Percentiles rank a stretch among this genome's conserved stretches.
Evolutionary conservation across 805 yeast genomes (phyloP).

Genomic region (Wickerhamiella galacta): DNA sequence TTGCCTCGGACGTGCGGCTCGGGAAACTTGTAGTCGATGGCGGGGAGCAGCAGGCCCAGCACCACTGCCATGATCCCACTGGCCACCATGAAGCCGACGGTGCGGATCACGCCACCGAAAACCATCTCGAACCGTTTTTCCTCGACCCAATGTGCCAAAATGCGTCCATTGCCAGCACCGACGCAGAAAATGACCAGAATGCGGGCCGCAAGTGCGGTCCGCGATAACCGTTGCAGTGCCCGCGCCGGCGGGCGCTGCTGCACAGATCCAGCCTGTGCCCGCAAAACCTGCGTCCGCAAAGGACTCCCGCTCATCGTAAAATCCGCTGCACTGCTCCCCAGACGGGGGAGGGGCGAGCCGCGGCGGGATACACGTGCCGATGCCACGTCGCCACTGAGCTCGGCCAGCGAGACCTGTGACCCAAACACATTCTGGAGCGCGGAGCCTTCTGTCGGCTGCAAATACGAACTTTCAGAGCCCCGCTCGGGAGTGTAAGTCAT

Average conservation of each 20-base stretch:
- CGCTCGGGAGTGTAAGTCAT: not conserved
- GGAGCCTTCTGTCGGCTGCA: conserved; percentile 2
- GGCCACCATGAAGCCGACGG: conserved; percentile 11
- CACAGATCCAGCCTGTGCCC: too few species aligned
- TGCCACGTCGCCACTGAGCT: conserved; percentile 19
- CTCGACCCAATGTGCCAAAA: conserved; percentile 1
- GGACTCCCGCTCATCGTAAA: too few species aligned
- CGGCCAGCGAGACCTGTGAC: conserved; percentile 23
- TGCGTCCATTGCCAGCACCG: not conserved
- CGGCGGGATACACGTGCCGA: conserved; percentile 2
- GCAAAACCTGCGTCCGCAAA: too few species aligned
- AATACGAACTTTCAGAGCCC: not conserved
- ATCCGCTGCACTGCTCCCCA: too few species aligned
- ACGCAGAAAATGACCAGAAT: not conserved
- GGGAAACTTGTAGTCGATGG: conserved; percentile 15
- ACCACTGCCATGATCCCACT: conserved; percentile 19
- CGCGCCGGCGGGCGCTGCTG: too few species aligned
- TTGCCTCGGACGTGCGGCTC: conserved; percentile 10
- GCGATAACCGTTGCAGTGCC: not conserved
- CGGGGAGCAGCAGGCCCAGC: conserved; percentile 18
- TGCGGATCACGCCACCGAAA: conserved; percentile 7
- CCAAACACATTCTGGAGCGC: conserved; percentile 25
- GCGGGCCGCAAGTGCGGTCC: not conserved
- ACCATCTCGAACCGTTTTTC: not conserved
- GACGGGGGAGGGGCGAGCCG: conserved; percentile 1